Evolutionary conservation across 2,329 filamentous ascomycete genomes (phyloP).

Genomic region (Phyllosticta citribraziliensis): DNA sequence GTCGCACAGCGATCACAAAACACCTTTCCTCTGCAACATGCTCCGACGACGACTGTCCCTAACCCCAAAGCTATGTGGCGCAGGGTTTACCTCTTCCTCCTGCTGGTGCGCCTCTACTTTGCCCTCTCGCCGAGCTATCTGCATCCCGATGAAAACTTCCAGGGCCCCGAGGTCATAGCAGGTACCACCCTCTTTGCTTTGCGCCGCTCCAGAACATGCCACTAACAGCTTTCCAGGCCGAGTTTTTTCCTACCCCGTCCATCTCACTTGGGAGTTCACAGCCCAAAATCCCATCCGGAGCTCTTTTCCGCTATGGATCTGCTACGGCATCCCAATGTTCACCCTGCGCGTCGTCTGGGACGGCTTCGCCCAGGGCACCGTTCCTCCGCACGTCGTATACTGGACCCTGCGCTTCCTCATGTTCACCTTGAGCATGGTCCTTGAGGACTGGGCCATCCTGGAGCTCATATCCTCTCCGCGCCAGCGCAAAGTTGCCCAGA

Average conservation of each 20-base stretch:
- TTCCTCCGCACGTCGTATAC: conserved; percentile 78
- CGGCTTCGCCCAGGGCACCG: conserved; percentile 68
- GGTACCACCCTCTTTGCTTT: conserved; percentile 48
- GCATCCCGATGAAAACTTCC: conserved; percentile 97
- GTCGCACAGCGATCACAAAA: not conserved
- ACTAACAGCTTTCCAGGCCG: conserved; percentile 51
- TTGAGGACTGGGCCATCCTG: conserved; percentile 95
- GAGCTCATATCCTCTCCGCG: conserved; percentile 73
- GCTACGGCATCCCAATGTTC: conserved; percentile 90
- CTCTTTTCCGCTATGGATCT: conserved; percentile 90
- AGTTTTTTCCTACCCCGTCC: conserved; percentile 85
- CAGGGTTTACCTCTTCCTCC: conserved; percentile 73
- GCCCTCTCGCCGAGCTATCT: conserved; percentile 91
- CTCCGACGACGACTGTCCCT: not conserved
- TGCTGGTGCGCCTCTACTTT: conserved; percentile 85
- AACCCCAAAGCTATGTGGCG: conserved; percentile 62
- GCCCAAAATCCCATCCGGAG: conserved; percentile 81
- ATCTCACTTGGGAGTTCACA: conserved; percentile 93
- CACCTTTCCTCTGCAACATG: not conserved
- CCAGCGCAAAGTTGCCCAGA: conserved; percentile 51
- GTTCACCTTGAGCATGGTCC: conserved; percentile 90
- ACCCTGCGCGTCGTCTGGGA: conserved; percentile 87
- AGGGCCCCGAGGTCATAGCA: conserved; percentile 93
- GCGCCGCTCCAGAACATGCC: conserved; percentile 3
- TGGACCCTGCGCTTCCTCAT: conserved; percentile 82